Base-by-base conservation (phyloP, 805 yeast species). In the Wickerhamomyces strasburgensis region DNA sequence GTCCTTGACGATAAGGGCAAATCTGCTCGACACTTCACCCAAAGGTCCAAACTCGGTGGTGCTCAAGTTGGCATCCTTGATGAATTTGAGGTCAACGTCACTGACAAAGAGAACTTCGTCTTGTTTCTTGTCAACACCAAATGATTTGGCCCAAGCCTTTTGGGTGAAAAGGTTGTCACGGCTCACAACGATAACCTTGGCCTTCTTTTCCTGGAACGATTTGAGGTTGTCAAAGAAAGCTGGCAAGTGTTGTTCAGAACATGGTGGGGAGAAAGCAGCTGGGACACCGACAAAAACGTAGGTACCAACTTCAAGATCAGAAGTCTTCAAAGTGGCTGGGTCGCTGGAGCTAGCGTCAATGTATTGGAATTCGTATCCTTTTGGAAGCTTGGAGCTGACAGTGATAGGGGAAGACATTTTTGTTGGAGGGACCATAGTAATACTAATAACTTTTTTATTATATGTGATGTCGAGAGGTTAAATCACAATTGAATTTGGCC, bases 241-340 rank as follows among this genome's bases (percentile, higher is more conserved):
- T 38, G 88, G 89, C 40, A 82, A 65, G 61, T 82, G 89, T 53
- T 73, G 65, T 36, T 71, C 78, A 36, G 83, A 68, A 60, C 89
- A 82, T 15, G 89, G 75, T 37, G 89, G 90, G n/a, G 93, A 82
- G 68, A 82, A 84, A 5, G 94, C 89, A 37, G 89, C 93, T 39
- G 93, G 90, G 27, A 83, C 85, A 39, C 84, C 75, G 27, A 85
- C 84, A 40, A 84, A 61, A 19, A 83, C 75, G 26, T 46, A 45
- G 5, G 49, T 38, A 32, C 60, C 58, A 30, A 53, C 48, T 21
- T 47, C 34, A 47, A 61, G 53, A 10, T 50, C 42, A 8, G 43
- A 40, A 21, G 54, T 41, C 19, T 49, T 49, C 31, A 64, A 54
- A 34, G 54, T 41, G 13, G 56, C 48, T n/a, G 56, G 52, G 32